Evolutionary conservation across 768 basidiomycete genomes (phyloP).

Genomic region (Lactarius sp.): DNA sequence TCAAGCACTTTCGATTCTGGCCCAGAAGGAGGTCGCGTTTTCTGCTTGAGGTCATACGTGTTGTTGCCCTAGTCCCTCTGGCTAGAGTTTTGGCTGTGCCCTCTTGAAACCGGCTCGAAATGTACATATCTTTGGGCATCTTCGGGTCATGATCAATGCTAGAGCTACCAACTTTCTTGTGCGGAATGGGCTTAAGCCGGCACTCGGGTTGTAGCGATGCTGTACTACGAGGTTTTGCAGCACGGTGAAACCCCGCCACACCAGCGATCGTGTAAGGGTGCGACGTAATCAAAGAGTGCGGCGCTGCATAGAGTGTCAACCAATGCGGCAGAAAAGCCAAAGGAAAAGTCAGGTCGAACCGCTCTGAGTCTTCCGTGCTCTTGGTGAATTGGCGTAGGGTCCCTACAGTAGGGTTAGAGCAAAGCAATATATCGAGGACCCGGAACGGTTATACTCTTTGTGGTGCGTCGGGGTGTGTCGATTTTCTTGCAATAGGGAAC

Average conservation of each 20-base stretch:
- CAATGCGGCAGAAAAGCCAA: background rate
- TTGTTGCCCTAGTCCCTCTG: background rate
- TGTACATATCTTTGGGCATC: background rate
- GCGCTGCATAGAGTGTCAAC: conserved; percentile 1
- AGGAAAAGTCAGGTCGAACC: background rate
- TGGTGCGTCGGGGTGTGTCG: background rate
- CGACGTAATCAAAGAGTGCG: conserved; percentile 10
- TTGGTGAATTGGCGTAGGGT: background rate
- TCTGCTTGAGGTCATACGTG: conserved; percentile 7
- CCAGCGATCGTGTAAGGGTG: conserved; percentile 11
- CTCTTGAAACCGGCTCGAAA: background rate
- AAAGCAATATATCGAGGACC: background rate
- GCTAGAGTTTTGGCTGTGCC: conserved; percentile 1
- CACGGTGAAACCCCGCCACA: conserved; percentile 19
- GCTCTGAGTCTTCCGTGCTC: background rate
- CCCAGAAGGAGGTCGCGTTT: conserved; percentile 1
- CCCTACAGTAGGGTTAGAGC: conserved; percentile 8
- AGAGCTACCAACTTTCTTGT: conserved; percentile 2
- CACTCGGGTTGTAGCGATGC: conserved; percentile 1
- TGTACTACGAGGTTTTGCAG: background rate
- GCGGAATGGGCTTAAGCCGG: conserved; percentile 9
- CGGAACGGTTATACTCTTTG: background rate
- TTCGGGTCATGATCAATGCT: background rate
- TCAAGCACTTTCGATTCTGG: conserved; percentile 13
- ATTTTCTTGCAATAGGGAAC: background rate